These are phyloP conservation scores for Lagenidium sp. DNA, from an alignment of 352 stramenopile species.

Conservation along the genomic window DNA sequence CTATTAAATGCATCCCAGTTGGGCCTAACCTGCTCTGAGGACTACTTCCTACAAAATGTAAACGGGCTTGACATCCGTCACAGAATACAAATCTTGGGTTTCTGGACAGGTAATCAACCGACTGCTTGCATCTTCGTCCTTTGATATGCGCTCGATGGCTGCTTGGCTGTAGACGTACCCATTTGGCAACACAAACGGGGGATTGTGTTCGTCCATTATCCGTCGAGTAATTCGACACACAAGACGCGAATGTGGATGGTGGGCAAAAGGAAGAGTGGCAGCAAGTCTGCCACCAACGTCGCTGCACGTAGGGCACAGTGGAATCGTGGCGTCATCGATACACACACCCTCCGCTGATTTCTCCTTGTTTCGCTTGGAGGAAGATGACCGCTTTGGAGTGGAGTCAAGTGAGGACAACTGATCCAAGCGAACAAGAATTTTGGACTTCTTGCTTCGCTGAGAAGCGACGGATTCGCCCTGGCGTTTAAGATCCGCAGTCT, in stretches of 20 bases:
- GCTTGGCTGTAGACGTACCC: constrained; percentile 76
- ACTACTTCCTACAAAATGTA: constrained; percentile 74
- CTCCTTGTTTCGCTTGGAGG: constrained; percentile 18
- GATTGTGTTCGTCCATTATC: constrained; percentile 85
- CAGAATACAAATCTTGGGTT: constrained; percentile 56
- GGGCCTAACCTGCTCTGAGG: too few species aligned
- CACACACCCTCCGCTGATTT: background rate
- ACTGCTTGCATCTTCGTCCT: constrained; percentile 11
- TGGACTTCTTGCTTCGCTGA: constrained; percentile 38
- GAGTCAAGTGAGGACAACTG: too few species aligned
- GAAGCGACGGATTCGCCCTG: constrained; percentile 10
- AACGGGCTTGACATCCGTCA: constrained; percentile 54
- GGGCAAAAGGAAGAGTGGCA: constrained; percentile 48
- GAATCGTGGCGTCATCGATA: constrained; percentile 12
- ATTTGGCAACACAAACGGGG: constrained; percentile 70
- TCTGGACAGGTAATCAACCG: constrained; percentile 64
- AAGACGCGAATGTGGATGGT: constrained; percentile 76
- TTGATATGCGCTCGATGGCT: constrained; percentile 49
- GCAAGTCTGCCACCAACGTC: constrained; percentile 57
- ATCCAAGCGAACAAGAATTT: too few species aligned
- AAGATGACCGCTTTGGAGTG: constrained; percentile 9
- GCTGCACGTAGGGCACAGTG: constrained; percentile 70
- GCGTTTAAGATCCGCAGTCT: too few species aligned
- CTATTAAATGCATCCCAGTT: too few species aligned
- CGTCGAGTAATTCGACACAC: constrained; percentile 70